These are phyloP conservation scores for Chaetoceros muelleri DNA, from an alignment of 108 stramenopile species.

Conservation along the genomic window DNA sequence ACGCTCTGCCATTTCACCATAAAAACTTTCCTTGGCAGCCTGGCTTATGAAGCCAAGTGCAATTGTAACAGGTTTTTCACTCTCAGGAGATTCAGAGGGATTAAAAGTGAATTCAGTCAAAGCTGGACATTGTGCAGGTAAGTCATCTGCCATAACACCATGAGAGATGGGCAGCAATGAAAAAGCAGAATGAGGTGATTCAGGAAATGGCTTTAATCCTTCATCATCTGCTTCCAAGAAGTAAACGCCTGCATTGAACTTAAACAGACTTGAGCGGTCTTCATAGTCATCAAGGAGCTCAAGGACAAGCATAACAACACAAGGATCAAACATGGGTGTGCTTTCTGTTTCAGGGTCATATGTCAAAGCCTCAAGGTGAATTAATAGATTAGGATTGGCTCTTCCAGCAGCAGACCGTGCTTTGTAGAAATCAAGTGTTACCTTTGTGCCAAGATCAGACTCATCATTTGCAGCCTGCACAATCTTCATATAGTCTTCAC, in stretches of 20 bases:
- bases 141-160: not conserved
- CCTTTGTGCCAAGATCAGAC: constrained; percentile 1
- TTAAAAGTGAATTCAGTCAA: constrained; percentile 5
- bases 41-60: constrained; percentile 10
- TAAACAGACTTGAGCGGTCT: constrained; percentile 3
- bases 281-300: constrained; percentile 4
- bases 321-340: constrained; percentile 18
- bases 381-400: constrained; percentile 4
- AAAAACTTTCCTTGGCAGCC: constrained; percentile 12
- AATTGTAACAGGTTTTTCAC: constrained; percentile 8
- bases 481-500: constrained; percentile 12
- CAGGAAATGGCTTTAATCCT: constrained; percentile 6
- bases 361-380: constrained; percentile 14
- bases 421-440: constrained; percentile 12
- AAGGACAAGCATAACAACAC: constrained; percentile 18
- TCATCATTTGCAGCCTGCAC: not conserved
- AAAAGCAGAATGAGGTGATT: constrained; percentile 11
- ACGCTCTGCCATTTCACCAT: constrained; percentile 18
- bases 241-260: constrained; percentile 10
- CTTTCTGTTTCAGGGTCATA: constrained; percentile 20
- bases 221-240: constrained; percentile 5
- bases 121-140: constrained; percentile 5
- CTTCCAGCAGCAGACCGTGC: constrained; percentile 11
- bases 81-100: constrained; percentile 5
- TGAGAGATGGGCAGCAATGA: not conserved